Evolutionary conservation across 1,139 yeast species (phyloP).

Genomic region (Hansenula anomala): DNA sequence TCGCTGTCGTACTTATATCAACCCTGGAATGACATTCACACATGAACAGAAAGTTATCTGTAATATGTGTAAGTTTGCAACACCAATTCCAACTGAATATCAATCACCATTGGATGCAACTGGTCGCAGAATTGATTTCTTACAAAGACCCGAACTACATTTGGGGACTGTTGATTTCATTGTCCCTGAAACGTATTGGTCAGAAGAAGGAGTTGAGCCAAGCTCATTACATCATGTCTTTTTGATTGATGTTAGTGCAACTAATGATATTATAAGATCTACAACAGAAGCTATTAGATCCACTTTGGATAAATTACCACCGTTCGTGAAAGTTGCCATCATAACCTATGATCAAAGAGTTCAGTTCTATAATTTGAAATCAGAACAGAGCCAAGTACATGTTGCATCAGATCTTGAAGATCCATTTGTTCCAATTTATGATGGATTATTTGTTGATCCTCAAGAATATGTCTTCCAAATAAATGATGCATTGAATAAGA

Average conservation of each 20-base stretch:
- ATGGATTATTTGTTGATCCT: constrained; percentile 82
- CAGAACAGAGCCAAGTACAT: constrained; percentile 56
- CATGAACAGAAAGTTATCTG: constrained; percentile 68
- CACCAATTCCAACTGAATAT: constrained; percentile 66
- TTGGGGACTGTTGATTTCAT: constrained; percentile 82
- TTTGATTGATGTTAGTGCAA: constrained; percentile 69
- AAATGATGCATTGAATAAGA: constrained; percentile 59
- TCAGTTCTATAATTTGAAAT: constrained; percentile 68
- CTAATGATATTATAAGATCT: constrained; percentile 59
- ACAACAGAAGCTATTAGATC: constrained; percentile 72
- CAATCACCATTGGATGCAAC: constrained; percentile 55
- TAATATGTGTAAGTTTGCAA: constrained; percentile 82
- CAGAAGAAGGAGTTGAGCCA: constrained; percentile 36
- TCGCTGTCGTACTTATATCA: constrained; percentile 86
- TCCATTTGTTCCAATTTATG: constrained; percentile 66
- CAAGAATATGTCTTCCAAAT: constrained; percentile 57
- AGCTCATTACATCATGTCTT: constrained; percentile 66
- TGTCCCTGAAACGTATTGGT: constrained; percentile 72
- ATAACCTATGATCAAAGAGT: constrained; percentile 72
- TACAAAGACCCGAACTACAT: constrained; percentile 68
- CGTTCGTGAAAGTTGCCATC: constrained; percentile 55
- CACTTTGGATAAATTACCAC: constrained; percentile 33
- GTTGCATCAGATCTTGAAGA: constrained; percentile 58
- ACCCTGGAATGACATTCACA: constrained; percentile 74
- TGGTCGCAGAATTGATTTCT: constrained; percentile 59